phyloP scores from a whole-genome alignment of 805 yeast genomes.

The Candida nonsorbophila region DNA sequence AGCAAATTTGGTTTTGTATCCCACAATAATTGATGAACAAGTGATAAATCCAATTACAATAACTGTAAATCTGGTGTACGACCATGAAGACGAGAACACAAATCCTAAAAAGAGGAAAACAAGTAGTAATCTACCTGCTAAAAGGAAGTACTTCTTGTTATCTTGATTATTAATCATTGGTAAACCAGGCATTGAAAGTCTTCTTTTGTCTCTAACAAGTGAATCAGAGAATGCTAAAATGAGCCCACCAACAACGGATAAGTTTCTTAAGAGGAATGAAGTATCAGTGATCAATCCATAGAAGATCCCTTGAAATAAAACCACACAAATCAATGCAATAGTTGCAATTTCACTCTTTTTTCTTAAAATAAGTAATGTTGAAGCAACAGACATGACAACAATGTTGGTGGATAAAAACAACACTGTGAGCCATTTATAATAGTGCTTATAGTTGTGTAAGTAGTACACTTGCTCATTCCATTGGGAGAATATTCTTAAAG shows the following conservation, averaged over 20 bases:
- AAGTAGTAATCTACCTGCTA: slow-evolving; percentile 84
- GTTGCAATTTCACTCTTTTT: slow-evolving; percentile 69
- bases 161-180: slow-evolving; percentile 70
- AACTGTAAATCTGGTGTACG: slow-evolving; percentile 55
- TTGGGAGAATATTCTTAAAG: slow-evolving; percentile 75
- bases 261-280: slow-evolving; percentile 77
- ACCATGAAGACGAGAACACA: slow-evolving; percentile 71
- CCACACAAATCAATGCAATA: slow-evolving; percentile 61
- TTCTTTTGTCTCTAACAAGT: slow-evolving; percentile 68
- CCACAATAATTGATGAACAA: slow-evolving; percentile 78
- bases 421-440: slow-evolving; percentile 74
- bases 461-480: slow-evolving; percentile 90
- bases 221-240: slow-evolving; percentile 83
- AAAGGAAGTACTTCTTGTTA: slow-evolving; percentile 70
- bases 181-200: slow-evolving; percentile 65
- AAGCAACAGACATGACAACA: slow-evolving; percentile 64
- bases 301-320: slow-evolving; percentile 76
- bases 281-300: slow-evolving; percentile 84
- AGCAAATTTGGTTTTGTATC: slow-evolving; percentile 87
- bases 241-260: slow-evolving; percentile 89
- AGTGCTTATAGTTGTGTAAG: slow-evolving; percentile 70
- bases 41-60: slow-evolving; percentile 65
- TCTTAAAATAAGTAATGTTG: slow-evolving; percentile 65
- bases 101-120: slow-evolving; percentile 83
- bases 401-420: slow-evolving; percentile 63